Percentiles rank a stretch among this genome's conserved stretches.
Conservation (phyloP, 1,284 basidiomycete species). For the Tylopilus microsporus region DNA sequence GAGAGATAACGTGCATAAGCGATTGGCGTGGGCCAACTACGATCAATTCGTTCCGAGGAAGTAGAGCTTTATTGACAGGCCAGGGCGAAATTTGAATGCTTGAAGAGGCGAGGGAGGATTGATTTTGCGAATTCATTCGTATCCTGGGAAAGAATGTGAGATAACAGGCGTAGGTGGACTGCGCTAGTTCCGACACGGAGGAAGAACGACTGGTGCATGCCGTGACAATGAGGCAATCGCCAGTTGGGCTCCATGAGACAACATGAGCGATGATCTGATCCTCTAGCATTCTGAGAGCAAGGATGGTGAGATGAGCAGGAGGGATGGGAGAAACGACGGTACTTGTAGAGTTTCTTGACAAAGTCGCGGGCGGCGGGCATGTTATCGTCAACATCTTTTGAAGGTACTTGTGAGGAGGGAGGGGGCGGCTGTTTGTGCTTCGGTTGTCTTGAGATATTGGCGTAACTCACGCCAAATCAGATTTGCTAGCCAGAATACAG, state of each 20-base stretch:
- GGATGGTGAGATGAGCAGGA: neutral
- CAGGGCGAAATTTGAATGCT: constrained; percentile 77
- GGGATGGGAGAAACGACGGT: constrained; percentile 17
- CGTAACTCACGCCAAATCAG: too few species aligned
- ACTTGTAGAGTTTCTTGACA: constrained; percentile 93
- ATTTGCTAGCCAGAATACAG: too few species aligned
- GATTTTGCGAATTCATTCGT: constrained; percentile 97
- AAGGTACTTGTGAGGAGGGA: constrained; percentile 9
- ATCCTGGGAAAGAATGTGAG: constrained; percentile 47
- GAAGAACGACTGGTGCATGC: constrained; percentile 30
- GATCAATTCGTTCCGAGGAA: constrained; percentile 1
- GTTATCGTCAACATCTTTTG: constrained; percentile 44
- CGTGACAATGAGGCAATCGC: constrained; percentile 92
- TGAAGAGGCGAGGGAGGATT: constrained; percentile 91
- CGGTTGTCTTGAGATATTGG: constrained; percentile 27
- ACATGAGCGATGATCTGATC: constrained; percentile 70
- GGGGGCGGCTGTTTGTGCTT: constrained; percentile 30
- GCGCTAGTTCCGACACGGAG: neutral
- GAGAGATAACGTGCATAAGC: neutral
- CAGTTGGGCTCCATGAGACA: constrained; percentile 83
- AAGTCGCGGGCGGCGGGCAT: constrained; percentile 84
- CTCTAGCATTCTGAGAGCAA: constrained; percentile 73
- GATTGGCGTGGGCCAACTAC: neutral
- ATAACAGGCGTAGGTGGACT: neutral
- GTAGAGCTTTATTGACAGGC: neutral